phyloP scores from a whole-genome alignment of 805 yeast genomes.

The Metschnikowia drakensbergensis region DNA sequence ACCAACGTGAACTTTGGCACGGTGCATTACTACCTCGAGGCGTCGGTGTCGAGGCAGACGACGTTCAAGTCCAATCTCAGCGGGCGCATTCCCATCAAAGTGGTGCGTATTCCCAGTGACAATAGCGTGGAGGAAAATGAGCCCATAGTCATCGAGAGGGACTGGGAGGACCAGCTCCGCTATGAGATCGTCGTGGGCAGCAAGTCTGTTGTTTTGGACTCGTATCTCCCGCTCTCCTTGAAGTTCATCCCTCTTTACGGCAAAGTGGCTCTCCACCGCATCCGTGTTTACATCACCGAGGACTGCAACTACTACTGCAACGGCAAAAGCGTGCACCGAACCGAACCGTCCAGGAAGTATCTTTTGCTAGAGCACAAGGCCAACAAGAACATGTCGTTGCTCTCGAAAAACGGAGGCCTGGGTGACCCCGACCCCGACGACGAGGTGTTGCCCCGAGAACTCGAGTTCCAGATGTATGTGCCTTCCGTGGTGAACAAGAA shows the following conservation, averaged over 20 bases:
- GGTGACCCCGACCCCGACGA: constrained; percentile 36
- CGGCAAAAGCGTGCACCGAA: constrained; percentile 81
- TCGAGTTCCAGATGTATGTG: constrained; percentile 81
- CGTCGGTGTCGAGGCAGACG: constrained; percentile 70
- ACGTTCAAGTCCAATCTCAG: constrained; percentile 75
- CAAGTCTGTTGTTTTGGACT: constrained; percentile 79
- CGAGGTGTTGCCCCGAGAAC: constrained; percentile 69
- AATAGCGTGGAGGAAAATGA: constrained; percentile 83
- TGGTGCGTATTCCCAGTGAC: constrained; percentile 76
- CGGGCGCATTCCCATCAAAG: constrained; percentile 58
- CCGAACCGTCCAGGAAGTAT: constrained; percentile 84
- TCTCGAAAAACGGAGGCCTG: constrained; percentile 39
- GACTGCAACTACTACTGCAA: constrained; percentile 86
- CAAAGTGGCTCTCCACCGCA: constrained; percentile 80
- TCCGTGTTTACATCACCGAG: constrained; percentile 82
- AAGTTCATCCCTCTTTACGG: constrained; percentile 76
- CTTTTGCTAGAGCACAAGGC: constrained; percentile 80
- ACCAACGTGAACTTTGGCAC: constrained; percentile 76
- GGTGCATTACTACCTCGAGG: constrained; percentile 67
- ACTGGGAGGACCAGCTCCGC: constrained; percentile 89
- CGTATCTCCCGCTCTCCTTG: constrained; percentile 79
- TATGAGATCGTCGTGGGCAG: constrained; percentile 91
- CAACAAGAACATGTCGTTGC: constrained; percentile 42
- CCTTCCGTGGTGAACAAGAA: constrained; percentile 64
- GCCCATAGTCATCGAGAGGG: constrained; percentile 84